phyloP scores from a whole-genome alignment of 345 rosid genomes.

The Euclidium syriacum region DNA sequence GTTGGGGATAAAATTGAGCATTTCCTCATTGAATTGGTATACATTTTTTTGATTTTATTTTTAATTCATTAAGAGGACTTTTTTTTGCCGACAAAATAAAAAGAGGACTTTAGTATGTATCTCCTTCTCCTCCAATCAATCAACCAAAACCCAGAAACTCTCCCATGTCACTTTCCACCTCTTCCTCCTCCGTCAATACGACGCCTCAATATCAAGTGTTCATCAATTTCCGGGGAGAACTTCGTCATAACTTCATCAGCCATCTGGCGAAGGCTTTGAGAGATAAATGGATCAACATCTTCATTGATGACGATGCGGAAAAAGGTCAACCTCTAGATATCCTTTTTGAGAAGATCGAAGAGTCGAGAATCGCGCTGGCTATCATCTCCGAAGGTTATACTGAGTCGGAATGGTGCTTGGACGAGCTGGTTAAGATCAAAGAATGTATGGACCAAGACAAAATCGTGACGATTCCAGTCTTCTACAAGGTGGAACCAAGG shows the following conservation, averaged over 20 bases:
- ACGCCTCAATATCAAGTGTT: background rate
- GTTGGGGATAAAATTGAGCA: too few species aligned
- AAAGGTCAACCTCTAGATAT: background rate
- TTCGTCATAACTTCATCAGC: background rate
- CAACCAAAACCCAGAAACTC: too few species aligned
- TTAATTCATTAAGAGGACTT: too few species aligned
- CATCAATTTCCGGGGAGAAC: constrained; percentile 10
- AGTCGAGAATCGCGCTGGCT: background rate
- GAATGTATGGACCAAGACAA: background rate
- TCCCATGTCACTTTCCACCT: too few species aligned
- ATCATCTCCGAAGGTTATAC: background rate
- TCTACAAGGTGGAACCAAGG: background rate
- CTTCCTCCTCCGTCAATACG: too few species aligned
- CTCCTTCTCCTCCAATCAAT: too few species aligned
- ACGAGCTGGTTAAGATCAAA: too few species aligned
- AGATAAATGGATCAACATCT: background rate
- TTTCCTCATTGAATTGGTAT: too few species aligned
- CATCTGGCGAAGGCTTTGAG: background rate
- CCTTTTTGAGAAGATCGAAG: background rate
- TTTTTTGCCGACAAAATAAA: too few species aligned
- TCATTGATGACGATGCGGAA: background rate
- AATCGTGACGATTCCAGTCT: background rate
- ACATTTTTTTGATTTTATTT: too few species aligned
- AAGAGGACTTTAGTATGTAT: too few species aligned
- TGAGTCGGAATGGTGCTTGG: background rate